Conservation (phyloP, 176 grass and related monocot genomes). For the Neostapfia colusana region DNA sequence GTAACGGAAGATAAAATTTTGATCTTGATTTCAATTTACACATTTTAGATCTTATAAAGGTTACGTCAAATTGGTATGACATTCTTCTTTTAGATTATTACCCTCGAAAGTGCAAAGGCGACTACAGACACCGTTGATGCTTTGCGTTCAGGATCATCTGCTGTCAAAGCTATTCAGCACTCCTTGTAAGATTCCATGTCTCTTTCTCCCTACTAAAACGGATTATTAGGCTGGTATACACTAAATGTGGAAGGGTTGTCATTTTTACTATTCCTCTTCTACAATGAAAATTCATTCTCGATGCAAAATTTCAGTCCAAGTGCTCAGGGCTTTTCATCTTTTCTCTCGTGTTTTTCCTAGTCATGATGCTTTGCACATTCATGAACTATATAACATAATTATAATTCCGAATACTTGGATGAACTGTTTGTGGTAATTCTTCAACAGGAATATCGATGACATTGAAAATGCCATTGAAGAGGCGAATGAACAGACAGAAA, state of each 20-base stretch:
- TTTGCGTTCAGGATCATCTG: conserved; percentile 55
- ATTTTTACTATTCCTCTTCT: not conserved
- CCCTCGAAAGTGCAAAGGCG: conserved; percentile 68
- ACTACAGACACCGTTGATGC: conserved; percentile 70
- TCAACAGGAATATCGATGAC: conserved; percentile 57
- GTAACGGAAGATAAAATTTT: conserved; percentile 23
- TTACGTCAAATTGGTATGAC: conserved; percentile 11
- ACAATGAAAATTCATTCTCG: not conserved
- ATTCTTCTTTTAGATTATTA: conserved; percentile 44
- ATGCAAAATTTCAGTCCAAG: not conserved
- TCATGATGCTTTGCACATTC: not conserved
- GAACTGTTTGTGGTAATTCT: not conserved
- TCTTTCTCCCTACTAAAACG: conserved; percentile 2
- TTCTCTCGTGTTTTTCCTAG: not conserved
- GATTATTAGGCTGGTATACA: not conserved
- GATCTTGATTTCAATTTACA: not conserved
- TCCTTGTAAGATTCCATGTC: conserved; percentile 56
- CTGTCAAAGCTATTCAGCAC: conserved; percentile 74
- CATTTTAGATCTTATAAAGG: not conserved
- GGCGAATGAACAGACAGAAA: conserved; percentile 51
- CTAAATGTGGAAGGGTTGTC: not conserved
- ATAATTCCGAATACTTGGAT: not conserved
- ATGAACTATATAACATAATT: not conserved
- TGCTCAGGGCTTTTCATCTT: not conserved
- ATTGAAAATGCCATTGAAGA: conserved; percentile 62